Evolutionary conservation across 2,329 filamentous ascomycete species (phyloP), one percentile per base, ranked within the genome.

Genomic region (Fusarium sp.): DNA sequence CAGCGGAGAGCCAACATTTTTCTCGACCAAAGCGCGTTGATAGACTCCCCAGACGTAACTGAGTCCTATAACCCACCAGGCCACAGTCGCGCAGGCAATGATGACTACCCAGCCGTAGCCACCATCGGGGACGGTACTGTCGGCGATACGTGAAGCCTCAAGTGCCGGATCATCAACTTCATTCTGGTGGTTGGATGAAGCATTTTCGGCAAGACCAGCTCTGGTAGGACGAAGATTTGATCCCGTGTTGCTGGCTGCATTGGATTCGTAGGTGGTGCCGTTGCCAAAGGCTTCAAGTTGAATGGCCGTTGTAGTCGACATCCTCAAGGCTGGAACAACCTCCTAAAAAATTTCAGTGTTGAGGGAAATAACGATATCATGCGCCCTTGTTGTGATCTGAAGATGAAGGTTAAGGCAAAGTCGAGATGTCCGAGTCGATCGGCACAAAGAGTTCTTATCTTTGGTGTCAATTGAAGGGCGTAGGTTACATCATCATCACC

Each of bases 1-100:
- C 0, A 84, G 83, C 0, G 87, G 79, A 0, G 82, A 70, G 1
- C 52, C 81, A 1, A 88, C 77, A 0, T 80, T 79, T 18, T 83
- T 76, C 36, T 83, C 77, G 0, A 89, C 82, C 0, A 91, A 80
- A 0, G 84, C 87, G 4, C 82, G 82, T 74, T 91, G 89, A 15
- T 90, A 78, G 1, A 91, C 82, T 7, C 88, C 89, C 87, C 88
- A 91, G 63, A 81, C 84, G 67, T 88, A 88, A 9, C 81, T 82
- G 1, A 83, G 85, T 28, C 87, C 88, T n/a, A 85, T 83, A 49
- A 85, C 83, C 86, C 85, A 88, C 79, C 86, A 77, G 0, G 72
- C 52, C 0, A 77, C 63, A 8, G 72, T 38, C 5, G 74, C 69
- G 15, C 75, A 77, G 26, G 67, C 72, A 1, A 50, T 28, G 3